A percentile compares a stretch with the other conserved stretches of the same genome.
These are phyloP conservation scores for Auricularia auricula-judae DNA, from an alignment of 768 basidiomycete species.

Conservation along the genomic window DNA sequence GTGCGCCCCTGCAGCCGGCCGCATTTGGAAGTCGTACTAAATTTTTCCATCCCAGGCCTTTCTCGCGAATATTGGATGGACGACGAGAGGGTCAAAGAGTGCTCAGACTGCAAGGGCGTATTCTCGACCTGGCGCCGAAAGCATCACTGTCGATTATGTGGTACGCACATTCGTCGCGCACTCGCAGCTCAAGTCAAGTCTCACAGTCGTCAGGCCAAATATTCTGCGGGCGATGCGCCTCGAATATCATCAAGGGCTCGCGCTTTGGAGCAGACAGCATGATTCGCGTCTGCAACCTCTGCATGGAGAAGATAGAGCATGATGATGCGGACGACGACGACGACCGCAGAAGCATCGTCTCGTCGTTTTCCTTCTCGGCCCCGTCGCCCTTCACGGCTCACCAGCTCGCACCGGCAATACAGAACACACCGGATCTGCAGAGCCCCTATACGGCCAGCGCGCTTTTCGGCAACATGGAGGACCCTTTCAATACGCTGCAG, in stretches of 20 bases:
- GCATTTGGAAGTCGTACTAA: too few relatives aligned
- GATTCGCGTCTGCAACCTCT: constrained; percentile 91
- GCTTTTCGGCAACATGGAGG: constrained; percentile 66
- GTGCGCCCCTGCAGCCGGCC: too few relatives aligned
- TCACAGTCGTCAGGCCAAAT: constrained; percentile 62
- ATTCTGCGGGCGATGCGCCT: constrained; percentile 94
- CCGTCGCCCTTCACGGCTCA: constrained; percentile 67
- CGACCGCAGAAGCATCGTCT: constrained; percentile 69
- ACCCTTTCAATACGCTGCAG: constrained; percentile 71
- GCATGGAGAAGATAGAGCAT: constrained; percentile 82
- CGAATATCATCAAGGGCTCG: constrained; percentile 88
- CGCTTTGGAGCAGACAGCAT: constrained; percentile 93
- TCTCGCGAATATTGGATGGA: constrained; percentile 99
- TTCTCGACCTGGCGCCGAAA: constrained; percentile 93
- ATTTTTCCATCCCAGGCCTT: constrained; percentile 37
- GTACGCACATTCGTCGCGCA: constrained; percentile 27
- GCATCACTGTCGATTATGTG: constrained; percentile 97
- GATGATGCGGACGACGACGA: constrained; percentile 88
- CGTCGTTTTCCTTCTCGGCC: constrained; percentile 29
- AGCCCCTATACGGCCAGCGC: constrained; percentile 86
- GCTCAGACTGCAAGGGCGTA: constrained; percentile 88
- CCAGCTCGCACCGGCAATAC: constrained; percentile 43
- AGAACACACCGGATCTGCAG: constrained; percentile 35
- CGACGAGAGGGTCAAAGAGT: constrained; percentile 90
- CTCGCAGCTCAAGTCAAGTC: not conserved